Evolutionary conservation across 352 stramenopile genomes (phyloP), one percentile per base, ranked within the genome.

Genomic region (Nothophytophthora sp.): DNA sequence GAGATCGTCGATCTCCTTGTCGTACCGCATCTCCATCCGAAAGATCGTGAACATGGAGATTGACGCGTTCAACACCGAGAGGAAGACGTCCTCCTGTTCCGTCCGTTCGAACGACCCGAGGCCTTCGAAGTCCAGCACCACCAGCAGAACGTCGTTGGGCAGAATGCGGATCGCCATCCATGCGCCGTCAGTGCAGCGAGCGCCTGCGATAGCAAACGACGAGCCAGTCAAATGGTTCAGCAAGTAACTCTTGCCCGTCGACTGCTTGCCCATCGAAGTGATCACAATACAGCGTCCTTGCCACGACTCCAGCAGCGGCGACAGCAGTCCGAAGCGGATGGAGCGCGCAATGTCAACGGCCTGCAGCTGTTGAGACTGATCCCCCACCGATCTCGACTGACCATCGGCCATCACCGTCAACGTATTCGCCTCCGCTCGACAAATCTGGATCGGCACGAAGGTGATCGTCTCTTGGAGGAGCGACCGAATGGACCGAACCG

Each of bases 111-210:
- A 86, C 10, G 76, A 90, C 0, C 79, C 73, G 9, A 89, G 49
- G 1, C 81, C 81, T 71, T 90, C 81, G 56, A 92, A 92, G 54
- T 93, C 82, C 12, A 93, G 55, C 19, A 90, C 67, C 1, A 93
- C 54, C 15, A 93, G 58, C 22, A 93, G n/a, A 3, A 84, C 64
- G 20, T 67, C 56, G 2, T 35, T 43, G 10, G 61, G 50, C 8
- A 78, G 19, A 39, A 78, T 52, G 2, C 56, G 63, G 25, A 75
- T 38, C n/a, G 55, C 60, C 64, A 78, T 78, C 68, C 68, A 78
- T 0, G 68, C 68, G 28, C 64, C 68, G 6, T 78, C 68, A 1
- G 64, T 78, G 29, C 68, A 78, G 0, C 68, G 60, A 28, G 64
- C 51, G 18, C 68, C 69, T 60, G 65, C 61, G n/a, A 79, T 88